These are phyloP conservation scores for Herpotrichia juniperi DNA, from an alignment of 2,329 filamentous ascomycete species.

Conservation along the genomic window DNA sequence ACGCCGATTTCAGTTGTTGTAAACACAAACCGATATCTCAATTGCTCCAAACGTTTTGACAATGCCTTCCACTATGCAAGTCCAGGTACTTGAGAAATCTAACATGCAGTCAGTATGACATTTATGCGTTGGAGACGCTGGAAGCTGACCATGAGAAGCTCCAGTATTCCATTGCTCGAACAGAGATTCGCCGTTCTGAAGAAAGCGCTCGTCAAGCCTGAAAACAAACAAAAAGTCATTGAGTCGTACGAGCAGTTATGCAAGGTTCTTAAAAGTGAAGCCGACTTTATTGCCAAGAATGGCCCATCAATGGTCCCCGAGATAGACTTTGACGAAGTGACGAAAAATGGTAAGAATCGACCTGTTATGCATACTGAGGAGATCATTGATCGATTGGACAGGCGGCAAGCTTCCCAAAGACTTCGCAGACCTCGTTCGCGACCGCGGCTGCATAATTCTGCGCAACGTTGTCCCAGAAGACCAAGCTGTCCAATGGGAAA, in stretches of 20 bases:
- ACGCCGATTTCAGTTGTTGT: no score
- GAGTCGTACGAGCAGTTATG: constrained; percentile 8
- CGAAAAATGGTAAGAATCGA: constrained; percentile 5
- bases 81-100: constrained; percentile 6
- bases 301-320: constrained; percentile 10
- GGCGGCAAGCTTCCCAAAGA: constrained; percentile 6
- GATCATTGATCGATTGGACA: background rate
- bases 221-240: constrained; percentile 13
- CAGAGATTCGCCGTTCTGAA: constrained; percentile 9
- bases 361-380: background rate
- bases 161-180: constrained; percentile 9
- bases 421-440: constrained; percentile 8
- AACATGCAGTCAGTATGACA: background rate
- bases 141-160: background rate
- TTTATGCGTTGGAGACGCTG: background rate
- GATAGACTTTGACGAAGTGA: constrained; percentile 10
- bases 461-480: constrained; percentile 12
- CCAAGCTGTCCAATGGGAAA: constrained; percentile 8
- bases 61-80: constrained; percentile 6
- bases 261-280: constrained; percentile 7
- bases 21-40: background rate
- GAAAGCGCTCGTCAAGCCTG: constrained; percentile 8
- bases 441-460: constrained; percentile 10
- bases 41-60: constrained; percentile 13
- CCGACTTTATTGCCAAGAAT: constrained; percentile 10